Base-by-base conservation (phyloP, 1,139 yeast species). In the Lodderomyces oxycetoniae region DNA sequence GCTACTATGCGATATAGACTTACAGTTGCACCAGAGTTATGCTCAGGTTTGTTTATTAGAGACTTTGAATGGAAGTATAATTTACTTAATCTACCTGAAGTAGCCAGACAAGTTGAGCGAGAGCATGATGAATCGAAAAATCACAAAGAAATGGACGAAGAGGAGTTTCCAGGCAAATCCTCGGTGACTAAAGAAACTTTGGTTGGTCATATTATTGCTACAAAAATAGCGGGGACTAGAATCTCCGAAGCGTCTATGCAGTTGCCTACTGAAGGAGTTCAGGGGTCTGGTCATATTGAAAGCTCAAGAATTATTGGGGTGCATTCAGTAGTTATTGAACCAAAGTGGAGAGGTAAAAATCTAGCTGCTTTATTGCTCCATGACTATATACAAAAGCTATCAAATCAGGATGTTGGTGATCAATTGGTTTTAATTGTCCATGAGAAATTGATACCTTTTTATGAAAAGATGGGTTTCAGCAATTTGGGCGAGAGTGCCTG, bases 381-480 rank as follows among this genome's bases (percentile, higher is more conserved):
- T 48, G 98, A 91, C 61, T 91, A 86, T 60, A 75, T 89, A 43
- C 96, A 91, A 59, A 86, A 89, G 50, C 67, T 91, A 57, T 77
- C 88, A 29, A 87, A 88, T 54, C 94, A 87, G 53, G 87, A 81
- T 48, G 78, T 87, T 45, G 96, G 94, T 34, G 86, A 80, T 46
- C 73, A 77, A 48, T 78, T 91, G 35, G 74, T 80, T 4, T 67
- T 91, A 30, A 72, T 89, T 42, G 85, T 88, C 22, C 88, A 84
- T 52, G 74, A 77, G 35, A 65, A 70, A 9, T 67, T 87, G 52
- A 61, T 80, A 12, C 81, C 85, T 17, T 88, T 88, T 56, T 89
- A 89, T 59, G 79, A 78, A 48, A 74, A 82, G 46, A 69, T 86
- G 31, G 96, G 95, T 0, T 89, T 89, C 55, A 61, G 64, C 39